Evolutionary conservation across 768 basidiomycete species (phyloP), one percentile per base, ranked within the genome.

Genomic region (Naganishia vishniacii): DNA sequence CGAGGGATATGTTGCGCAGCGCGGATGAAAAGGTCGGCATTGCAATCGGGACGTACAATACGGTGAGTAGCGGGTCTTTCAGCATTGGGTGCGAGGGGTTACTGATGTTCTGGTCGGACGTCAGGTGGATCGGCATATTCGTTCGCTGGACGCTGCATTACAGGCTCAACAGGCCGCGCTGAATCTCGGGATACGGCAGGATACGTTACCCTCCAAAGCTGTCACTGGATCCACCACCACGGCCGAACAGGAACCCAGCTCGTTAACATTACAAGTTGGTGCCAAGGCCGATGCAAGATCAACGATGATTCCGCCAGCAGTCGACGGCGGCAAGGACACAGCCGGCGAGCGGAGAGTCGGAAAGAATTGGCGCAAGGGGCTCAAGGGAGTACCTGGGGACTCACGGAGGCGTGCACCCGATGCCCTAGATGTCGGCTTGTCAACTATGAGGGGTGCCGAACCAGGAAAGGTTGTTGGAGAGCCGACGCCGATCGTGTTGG

Each of bases 1-100:
- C 70, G 16, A 49, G 69, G 34, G 73, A 75, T n/a, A 65, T 78
- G 8, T 65, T 76, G 9, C 20, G 73, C 42, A 72, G 72, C n/a
- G 71, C 71, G 3, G 75, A 78, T 23, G 77, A 78, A 59, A 78
- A 78, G 49, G 71, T 77, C 8, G 75, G 75, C 3, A 65, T 78
- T 15, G 75, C 77, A 16, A 65, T 72, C 2, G 75, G 72, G n/a
- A 72, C 74, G 0, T 78, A 78, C 61, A 75, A 77, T 42, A 66
- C 74, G 32, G 75, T 75, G 37, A 59, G 75, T 69, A 3, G 6
- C 9, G 18, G n/a, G n/a, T n/a, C n/a, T 59, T 25, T 12, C 6
- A n/a, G 13, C 2, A 15, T 15, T 63, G n/a, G 23, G 4, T 41
- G n/a, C 16, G 13, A 49, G 25, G 20, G 42, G 9, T n/a, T n/a